Evolutionary conservation across 441 rosid species (phyloP), one percentile per base, ranked within the genome.

Genomic region (Monsonia emarginata): DNA sequence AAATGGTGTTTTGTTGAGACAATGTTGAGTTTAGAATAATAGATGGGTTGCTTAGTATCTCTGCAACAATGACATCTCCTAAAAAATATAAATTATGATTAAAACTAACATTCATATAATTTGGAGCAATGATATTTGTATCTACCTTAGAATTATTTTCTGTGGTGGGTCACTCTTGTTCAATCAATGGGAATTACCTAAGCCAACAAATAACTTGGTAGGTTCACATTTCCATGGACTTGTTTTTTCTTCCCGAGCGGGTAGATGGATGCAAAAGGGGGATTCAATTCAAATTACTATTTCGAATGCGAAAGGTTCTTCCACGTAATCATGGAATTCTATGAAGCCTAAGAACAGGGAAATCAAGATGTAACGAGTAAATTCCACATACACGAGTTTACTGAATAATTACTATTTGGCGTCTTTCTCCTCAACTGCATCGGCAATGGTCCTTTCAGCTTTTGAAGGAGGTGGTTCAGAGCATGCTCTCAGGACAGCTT

Each of bases 401-500:
- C 7, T 48, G 22, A 48, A 48, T 48, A 19, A 16, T 48, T 48
- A 48, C 56, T 18, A 24, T 18, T 48, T 8, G 61, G 54, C 54
- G 16, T 50, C 76, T 67, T 78, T 74, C 64, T 74, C 73, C 30
- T 65, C 61, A 65, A 65, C 70, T 69, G 54, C 71, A 65, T 22
- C 69, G 52, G 76, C 74, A 50, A 36, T 67, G 14, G 74, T 31
- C 62, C 70, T 73, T 24, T 86, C 69, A 16, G 74, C 34, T 64
- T 72, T 73, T 24, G 87, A 65, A 74, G 87, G 84, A 42, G 80
- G 80, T 61, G 87, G 73, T 65, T 79, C 86, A 40, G 81, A 73
- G 65, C 92, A 86, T 13, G 87, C 89, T 83, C 72, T 84, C 68
- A 88, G 68, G 65, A 89, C 92, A 67, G 94, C 96, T 73, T 91